phyloP scores from a whole-genome alignment of 1,139 yeast species.

The Groenewaldozyma auringiensis region DNA sequence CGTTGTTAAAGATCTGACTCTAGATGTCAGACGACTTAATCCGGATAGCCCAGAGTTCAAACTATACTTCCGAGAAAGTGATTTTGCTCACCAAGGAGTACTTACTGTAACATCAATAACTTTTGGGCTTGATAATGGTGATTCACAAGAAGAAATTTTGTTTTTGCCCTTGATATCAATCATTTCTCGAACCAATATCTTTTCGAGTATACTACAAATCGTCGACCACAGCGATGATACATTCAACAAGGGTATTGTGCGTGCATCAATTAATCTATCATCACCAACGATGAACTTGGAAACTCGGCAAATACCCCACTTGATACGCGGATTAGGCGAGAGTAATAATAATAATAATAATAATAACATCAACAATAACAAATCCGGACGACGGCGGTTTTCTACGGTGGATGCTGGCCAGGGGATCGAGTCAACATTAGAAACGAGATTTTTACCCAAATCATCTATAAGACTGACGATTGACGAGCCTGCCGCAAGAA shows the following conservation, averaged over 20 bases:
- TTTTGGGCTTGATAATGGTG: constrained; percentile 25
- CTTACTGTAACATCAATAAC: constrained; percentile 32
- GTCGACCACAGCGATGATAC: constrained; percentile 21
- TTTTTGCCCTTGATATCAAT: constrained; percentile 35
- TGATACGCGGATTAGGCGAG: constrained; percentile 10
- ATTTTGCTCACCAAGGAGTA: constrained; percentile 36
- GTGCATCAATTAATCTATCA: constrained; percentile 30
- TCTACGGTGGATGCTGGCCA: not conserved
- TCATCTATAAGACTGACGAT: constrained; percentile 30
- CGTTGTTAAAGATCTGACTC: constrained; percentile 31
- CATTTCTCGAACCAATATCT: constrained; percentile 32
- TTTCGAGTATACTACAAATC: constrained; percentile 30
- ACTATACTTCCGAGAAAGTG: constrained; percentile 29
- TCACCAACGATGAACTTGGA: constrained; percentile 35
- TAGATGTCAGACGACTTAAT: constrained; percentile 34
- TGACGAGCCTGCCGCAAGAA: constrained; percentile 34
- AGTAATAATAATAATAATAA: constrained; percentile 1
- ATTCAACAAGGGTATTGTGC: constrained; percentile 24
- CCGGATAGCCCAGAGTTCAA: constrained; percentile 35
- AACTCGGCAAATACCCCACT: constrained; percentile 27
- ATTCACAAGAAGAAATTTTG: constrained; percentile 32
- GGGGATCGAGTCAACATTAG: not conserved
- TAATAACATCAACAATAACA: constrained; percentile 1
- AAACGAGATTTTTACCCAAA: constrained; percentile 26
- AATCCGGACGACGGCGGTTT: not conserved